Evolutionary conservation across 192 early-diverging fungal genomes (phyloP).

Genomic region (Coemansia sp.): DNA sequence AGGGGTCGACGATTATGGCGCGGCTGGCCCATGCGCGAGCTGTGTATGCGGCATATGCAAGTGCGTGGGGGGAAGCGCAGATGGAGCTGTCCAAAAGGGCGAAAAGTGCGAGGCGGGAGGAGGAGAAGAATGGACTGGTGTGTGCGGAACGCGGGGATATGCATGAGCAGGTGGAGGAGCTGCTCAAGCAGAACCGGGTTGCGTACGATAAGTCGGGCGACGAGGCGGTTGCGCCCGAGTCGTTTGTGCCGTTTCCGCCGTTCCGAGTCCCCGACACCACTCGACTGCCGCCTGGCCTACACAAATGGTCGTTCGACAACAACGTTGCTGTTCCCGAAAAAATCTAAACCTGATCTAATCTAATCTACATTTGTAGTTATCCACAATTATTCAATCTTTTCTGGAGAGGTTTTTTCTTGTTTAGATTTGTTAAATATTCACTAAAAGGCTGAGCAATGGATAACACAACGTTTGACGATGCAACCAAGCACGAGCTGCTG

Average conservation of each 20-base stretch:
- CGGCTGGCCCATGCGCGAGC: constrained; percentile 41
- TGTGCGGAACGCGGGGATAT: constrained; percentile 32
- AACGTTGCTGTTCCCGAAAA: constrained; percentile 31
- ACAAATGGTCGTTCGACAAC: constrained; percentile 42
- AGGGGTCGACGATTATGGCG: constrained; percentile 33
- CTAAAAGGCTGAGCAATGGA: neutral
- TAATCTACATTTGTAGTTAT: neutral
- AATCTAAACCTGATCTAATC: neutral
- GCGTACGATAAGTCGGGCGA: constrained; percentile 37
- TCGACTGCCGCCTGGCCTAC: constrained; percentile 40
- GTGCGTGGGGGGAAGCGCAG: constrained; percentile 39
- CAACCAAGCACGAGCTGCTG: constrained; percentile 58
- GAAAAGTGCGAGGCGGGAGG: constrained; percentile 18
- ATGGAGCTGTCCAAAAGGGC: constrained; percentile 44
- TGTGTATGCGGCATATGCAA: constrained; percentile 40
- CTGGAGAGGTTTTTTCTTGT: neutral
- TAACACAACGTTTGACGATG: constrained; percentile 52
- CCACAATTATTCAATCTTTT: no score
- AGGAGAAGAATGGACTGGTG: constrained; percentile 27
- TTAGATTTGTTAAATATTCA: no score
- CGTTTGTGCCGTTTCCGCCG: constrained; percentile 46
- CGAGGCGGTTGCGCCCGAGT: constrained; percentile 31
- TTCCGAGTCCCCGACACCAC: constrained; percentile 34
- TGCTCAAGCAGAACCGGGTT: constrained; percentile 42
- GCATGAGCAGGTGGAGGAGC: constrained; percentile 35